A percentile compares a stretch with the other conserved stretches of the same genome.
These are phyloP conservation scores for Lichtheimia ramosa DNA, from an alignment of 371 early-diverging fungal species.

Conservation along the genomic window DNA sequence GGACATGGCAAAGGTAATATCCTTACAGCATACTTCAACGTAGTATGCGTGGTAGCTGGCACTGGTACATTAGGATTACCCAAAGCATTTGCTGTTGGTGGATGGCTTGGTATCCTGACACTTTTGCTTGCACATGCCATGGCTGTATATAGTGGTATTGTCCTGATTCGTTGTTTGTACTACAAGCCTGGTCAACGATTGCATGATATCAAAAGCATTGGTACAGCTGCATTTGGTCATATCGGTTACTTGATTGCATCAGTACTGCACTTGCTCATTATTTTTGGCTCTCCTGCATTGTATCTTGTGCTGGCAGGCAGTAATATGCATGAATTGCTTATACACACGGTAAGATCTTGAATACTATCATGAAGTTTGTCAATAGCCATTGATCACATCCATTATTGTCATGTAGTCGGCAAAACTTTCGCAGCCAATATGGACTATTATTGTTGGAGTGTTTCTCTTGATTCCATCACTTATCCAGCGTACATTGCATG, in stretches of 20 bases:
- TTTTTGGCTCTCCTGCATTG: slow-evolving; percentile 73
- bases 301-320: slow-evolving; percentile 78
- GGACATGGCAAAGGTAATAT: slow-evolving; percentile 38
- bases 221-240: slow-evolving; percentile 56
- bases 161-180: slow-evolving; percentile 40
- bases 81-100: slow-evolving; percentile 35
- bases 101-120: slow-evolving; percentile 46
- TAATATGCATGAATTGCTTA: slow-evolving; percentile 58
- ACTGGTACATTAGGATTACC: slow-evolving; percentile 83
- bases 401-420: slow-evolving; percentile 17
- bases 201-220: slow-evolving; percentile 61
- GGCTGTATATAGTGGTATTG: slow-evolving; percentile 41
- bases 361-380: too few relatives aligned
- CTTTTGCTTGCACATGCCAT: slow-evolving; percentile 36
- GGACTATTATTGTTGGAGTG: slow-evolving; percentile 68
- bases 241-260: slow-evolving; percentile 62
- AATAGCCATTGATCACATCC: too few relatives aligned
- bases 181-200: slow-evolving; percentile 53
- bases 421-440: slow-evolving; percentile 29
- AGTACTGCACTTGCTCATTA: slow-evolving; percentile 65
- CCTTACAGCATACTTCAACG: slow-evolving; percentile 59
- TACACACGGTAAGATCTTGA: slow-evolving; percentile 19
- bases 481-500: slow-evolving; percentile 70
- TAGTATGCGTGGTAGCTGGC: slow-evolving; percentile 82
- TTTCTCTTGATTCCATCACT: slow-evolving; percentile 77